These are phyloP conservation scores for Eleusine coracana DNA, from an alignment of 176 grass and related monocot genomes.

Conservation along the genomic window DNA sequence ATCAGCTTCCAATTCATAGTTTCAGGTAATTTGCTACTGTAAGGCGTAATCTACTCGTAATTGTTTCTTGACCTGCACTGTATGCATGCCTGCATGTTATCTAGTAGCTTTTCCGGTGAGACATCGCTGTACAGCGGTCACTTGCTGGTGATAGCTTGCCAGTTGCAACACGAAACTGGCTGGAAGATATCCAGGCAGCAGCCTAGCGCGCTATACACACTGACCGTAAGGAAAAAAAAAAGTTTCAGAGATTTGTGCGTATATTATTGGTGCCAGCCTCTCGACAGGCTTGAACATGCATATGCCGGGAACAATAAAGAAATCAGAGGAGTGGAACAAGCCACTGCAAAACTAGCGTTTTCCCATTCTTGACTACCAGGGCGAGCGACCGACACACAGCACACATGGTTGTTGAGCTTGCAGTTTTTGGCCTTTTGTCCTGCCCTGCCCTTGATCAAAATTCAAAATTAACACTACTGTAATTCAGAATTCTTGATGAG, in stretches of 20 bases:
- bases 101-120: constrained; percentile 15
- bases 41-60: background rate
- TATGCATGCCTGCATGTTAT: background rate
- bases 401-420: constrained; percentile 47
- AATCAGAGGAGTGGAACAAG: background rate
- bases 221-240: background rate
- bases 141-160: constrained; percentile 20
- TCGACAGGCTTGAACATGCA: constrained; percentile 47
- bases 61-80: background rate
- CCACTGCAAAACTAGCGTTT: constrained; percentile 11
- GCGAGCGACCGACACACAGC: constrained; percentile 44
- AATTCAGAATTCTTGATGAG: too few relatives aligned
- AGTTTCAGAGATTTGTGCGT: background rate
- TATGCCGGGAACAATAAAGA: constrained; percentile 28
- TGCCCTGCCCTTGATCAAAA: background rate
- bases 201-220: background rate
- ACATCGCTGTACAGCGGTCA: constrained; percentile 40
- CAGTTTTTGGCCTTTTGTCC: constrained; percentile 12
- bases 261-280: constrained; percentile 44
- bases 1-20: background rate
- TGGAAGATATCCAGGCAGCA: background rate
- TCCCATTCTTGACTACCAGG: constrained; percentile 20
- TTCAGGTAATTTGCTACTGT: background rate
- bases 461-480: too few relatives aligned
- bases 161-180: constrained; percentile 31